Evolutionary conservation across 1,284 basidiomycete species (phyloP), one percentile per base, ranked within the genome.

Genomic region (Volvariella volvacea): DNA sequence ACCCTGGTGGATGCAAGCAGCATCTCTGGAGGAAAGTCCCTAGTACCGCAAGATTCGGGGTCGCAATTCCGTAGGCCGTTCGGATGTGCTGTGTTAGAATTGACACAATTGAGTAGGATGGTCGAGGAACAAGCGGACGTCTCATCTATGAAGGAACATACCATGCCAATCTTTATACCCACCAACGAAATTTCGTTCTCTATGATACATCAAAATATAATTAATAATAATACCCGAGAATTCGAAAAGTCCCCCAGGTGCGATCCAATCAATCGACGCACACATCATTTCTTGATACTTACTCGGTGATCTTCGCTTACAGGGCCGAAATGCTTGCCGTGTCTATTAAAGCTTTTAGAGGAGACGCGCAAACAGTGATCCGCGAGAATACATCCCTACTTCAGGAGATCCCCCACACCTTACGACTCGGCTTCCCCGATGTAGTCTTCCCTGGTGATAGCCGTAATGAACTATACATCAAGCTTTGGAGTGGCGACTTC

Each of bases 381-480:
- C 79, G 78, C 42, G 91, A 95, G 61, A 91, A 96, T 61, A 85
- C 88, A 3, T 88, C 88, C 1, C 67, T 95, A n/a, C 71, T 98
- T 16, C 83, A 87, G 47, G 89, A 88, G 51, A 78, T 81, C 3
- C 86, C 92, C 0, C 74, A 85, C 31, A 93, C 92, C 1, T 70
- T 88, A 15, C 85, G 92, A 4, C 80, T 99, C n/a, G 92, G 93
- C 21, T 99, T 99, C 59, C 90, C 94, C 0, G 95, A 98, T 55
- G 92, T 96, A 1, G 93, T 96, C 7, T 93, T 94, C 58, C 94
- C 94, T 1, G 92, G 89, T 6, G 88, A 92, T 51, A 67, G 79
- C n/a, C 81, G 94, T 16, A 97, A 97, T 57, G 94, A 98, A 56
- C 74, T 96, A 6, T 98, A 97, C 63, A 78, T 97, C 70, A 96